Base-by-base conservation (phyloP, 495 filamentous ascomycete species). In the Daldinia vernicosa region DNA sequence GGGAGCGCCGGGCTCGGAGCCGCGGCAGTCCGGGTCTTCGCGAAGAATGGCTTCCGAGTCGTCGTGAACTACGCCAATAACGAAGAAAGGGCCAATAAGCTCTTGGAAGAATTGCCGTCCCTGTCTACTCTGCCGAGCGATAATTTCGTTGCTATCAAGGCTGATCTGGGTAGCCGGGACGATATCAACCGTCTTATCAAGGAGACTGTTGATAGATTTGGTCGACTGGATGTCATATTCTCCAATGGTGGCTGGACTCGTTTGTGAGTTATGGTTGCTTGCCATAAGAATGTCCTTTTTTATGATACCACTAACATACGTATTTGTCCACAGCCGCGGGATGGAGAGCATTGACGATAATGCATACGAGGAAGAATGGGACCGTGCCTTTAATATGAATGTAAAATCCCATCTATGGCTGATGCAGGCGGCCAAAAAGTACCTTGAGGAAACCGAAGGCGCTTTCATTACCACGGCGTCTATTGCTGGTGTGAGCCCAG, bases 171-270 rank as follows among this genome's bases (percentile, higher is more conserved):
- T n/a, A 75, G 77, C 28, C 77, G 79, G 53, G 62, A 75, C 5
- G 77, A 84, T 9, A 76, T 89, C 39, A 63, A 78, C 26, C 57
- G 71, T 15, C 80, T 89, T 1, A 79, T 88, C 14, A 14, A 74
- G 12, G 80, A 84, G 27, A 83, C 80, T 1, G 66, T 84, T 8
- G 59, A 60, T 2, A 68, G 24, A 15, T 85, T 88, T 75, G 85
- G 84, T 28, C 75, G 82, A 7, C 72, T 89, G 1, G 86, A 89
- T 66, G 80, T 85, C 6, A 74, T 88, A 37, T 83, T 88, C 47
- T 87, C 84, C 14, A 89, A 89, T 69, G 84, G 81, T 8, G 87
- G 86, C 45, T 89, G 86, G 86, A 88, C 86, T 8, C 78, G 76
- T 6, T 75, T 85, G 69, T 72, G 55, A 68, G 69, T 63, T 30